These are phyloP conservation scores for Lentinula edodes DNA, from an alignment of 768 basidiomycete species.

Conservation along the genomic window DNA sequence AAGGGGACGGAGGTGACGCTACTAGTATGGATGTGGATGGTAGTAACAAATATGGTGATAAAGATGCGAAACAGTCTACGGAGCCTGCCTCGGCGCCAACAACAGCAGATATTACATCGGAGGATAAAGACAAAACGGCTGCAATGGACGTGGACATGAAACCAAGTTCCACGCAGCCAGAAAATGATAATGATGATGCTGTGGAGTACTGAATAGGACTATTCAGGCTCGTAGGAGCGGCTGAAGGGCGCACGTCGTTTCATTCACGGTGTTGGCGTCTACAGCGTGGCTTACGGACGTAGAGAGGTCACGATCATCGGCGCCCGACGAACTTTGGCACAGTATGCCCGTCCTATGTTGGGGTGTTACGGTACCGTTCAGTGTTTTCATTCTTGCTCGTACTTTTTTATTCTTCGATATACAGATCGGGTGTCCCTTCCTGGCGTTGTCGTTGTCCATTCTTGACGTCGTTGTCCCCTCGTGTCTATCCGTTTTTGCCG, in stretches of 20 bases:
- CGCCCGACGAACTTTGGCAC: neutral
- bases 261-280: neutral
- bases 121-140: constrained; percentile 28
- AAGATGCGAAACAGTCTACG: neutral
- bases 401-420: neutral
- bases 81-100: constrained; percentile 5
- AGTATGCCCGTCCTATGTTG: neutral
- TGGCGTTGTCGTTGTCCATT: neutral
- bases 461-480: neutral
- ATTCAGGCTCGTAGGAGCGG: neutral
- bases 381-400: neutral
- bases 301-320: neutral
- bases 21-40: constrained; percentile 25
- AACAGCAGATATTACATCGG: neutral
- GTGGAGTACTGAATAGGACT: constrained; percentile 49
- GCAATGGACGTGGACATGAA: constrained; percentile 38
- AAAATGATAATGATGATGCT: constrained; percentile 74
- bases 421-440: neutral
- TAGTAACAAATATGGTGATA: neutral
- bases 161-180: constrained; percentile 27
- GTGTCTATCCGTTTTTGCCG: neutral
- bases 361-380: neutral
- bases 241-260: neutral
- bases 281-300: neutral
- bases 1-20: constrained; percentile 16